phyloP scores from a whole-genome alignment of 2,329 filamentous ascomycete species.

The Cladophialophora yegresii region DNA sequence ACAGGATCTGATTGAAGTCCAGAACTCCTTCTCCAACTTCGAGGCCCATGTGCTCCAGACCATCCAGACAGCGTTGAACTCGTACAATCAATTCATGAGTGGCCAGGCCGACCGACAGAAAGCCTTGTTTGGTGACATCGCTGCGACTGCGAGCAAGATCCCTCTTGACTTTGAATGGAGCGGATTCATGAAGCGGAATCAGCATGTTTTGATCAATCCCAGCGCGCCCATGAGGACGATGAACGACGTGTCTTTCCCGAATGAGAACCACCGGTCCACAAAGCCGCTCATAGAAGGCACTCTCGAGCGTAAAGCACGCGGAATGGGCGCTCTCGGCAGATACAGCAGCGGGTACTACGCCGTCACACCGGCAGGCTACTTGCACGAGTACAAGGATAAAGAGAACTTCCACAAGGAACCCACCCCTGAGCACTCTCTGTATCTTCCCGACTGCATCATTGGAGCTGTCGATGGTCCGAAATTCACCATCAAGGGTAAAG shows the following conservation, averaged over 20 bases:
- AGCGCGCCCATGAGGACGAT: constrained; percentile 72
- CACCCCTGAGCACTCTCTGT: constrained; percentile 82
- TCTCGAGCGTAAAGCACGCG: constrained; percentile 86
- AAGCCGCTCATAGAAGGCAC: constrained; percentile 82
- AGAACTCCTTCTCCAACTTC: constrained; percentile 84
- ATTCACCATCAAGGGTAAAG: constrained; percentile 95
- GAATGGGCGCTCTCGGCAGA: constrained; percentile 73
- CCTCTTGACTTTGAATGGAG: constrained; percentile 89
- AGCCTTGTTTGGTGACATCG: constrained; percentile 80
- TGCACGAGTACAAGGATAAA: constrained; percentile 96
- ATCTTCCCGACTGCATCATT: constrained; percentile 84
- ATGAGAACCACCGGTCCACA: constrained; percentile 79
- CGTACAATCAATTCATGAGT: constrained; percentile 78
- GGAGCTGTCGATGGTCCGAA: constrained; percentile 73
- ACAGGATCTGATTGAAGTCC: constrained; percentile 83
- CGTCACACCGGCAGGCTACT: constrained; percentile 79
- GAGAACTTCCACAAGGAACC: constrained; percentile 74
- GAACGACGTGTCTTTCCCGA: constrained; percentile 76
- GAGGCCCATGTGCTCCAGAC: constrained; percentile 82
- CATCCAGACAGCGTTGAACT: constrained; percentile 76
- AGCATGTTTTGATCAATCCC: constrained; percentile 74
- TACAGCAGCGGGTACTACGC: constrained; percentile 86
- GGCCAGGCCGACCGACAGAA: constrained; percentile 80
- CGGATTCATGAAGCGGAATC: constrained; percentile 73
- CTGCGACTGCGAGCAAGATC: constrained; percentile 73